These are phyloP conservation scores for Arabis hirsuta DNA, from an alignment of 345 rosid genomes.

Conservation along the genomic window DNA sequence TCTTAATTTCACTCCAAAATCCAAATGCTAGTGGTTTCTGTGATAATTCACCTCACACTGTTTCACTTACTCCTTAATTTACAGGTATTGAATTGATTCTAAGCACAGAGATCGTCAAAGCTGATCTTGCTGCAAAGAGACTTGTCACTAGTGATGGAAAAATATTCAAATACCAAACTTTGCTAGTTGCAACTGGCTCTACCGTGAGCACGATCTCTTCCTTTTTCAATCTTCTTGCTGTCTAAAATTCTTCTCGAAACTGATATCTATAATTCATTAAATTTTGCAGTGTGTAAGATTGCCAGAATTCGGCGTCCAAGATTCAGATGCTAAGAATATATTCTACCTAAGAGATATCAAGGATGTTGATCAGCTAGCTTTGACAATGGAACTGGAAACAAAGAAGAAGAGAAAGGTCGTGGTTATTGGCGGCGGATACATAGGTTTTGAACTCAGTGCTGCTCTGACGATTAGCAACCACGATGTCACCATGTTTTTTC, in stretches of 20 bases:
- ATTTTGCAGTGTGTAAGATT: constrained; percentile 18
- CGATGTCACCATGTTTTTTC: constrained; percentile 69
- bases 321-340: constrained; percentile 24
- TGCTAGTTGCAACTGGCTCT: constrained; percentile 85
- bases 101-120: constrained; percentile 71
- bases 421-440: constrained; percentile 86
- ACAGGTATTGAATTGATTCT: constrained; percentile 73
- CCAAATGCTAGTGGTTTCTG: not conserved
- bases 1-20: too few relatives aligned
- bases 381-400: constrained; percentile 25
- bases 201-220: constrained; percentile 30
- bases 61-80: not conserved
- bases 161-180: constrained; percentile 59
- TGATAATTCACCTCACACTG: constrained; percentile 7
- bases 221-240: not conserved
- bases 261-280: constrained; percentile 2
- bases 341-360: constrained; percentile 35
- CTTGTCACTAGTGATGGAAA: constrained; percentile 62
- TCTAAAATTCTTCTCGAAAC: not conserved
- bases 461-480: constrained; percentile 59
- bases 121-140: constrained; percentile 67
- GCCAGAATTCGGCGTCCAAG: constrained; percentile 30
- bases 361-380: constrained; percentile 21
- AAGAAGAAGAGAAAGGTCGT: constrained; percentile 80
- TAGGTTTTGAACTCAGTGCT: constrained; percentile 76